Conservation (phyloP, 1,284 basidiomycete genomes). For the Cerioporus squamosus region DNA sequence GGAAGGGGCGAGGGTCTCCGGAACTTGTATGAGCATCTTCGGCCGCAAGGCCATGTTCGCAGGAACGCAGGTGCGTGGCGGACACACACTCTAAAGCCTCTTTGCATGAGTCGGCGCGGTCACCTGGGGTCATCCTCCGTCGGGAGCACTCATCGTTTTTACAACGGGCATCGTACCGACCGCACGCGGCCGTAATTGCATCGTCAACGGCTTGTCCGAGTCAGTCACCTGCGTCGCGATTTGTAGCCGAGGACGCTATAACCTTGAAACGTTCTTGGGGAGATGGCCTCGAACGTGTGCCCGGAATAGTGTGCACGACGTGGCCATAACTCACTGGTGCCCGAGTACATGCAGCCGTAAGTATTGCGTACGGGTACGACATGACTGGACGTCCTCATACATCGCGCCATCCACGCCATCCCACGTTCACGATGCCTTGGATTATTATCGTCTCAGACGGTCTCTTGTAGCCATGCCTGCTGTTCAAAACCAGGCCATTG, state of each 20-base stretch:
- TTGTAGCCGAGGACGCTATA: background rate
- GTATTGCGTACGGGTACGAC: too few relatives aligned
- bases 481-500: too few relatives aligned
- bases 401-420: too few relatives aligned
- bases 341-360: too few relatives aligned
- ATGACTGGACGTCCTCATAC: too few relatives aligned
- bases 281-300: constrained; percentile 5
- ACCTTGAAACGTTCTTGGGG: constrained; percentile 1
- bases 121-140: constrained; percentile 8
- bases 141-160: background rate
- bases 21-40: background rate
- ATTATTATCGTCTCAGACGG: too few relatives aligned
- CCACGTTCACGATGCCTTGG: too few relatives aligned
- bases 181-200: background rate
- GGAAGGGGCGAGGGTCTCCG: background rate
- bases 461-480: too few relatives aligned
- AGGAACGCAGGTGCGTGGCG: constrained; percentile 8
- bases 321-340: background rate
- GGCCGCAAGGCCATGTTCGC: too few relatives aligned
- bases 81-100: constrained; percentile 7
- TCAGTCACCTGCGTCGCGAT: constrained; percentile 4
- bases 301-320: background rate
- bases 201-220: too few relatives aligned
- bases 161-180: constrained; percentile 11
- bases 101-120: constrained; percentile 1